phyloP scores from a whole-genome alignment of 2,329 filamentous ascomycete species.

The Neonectria hederae region DNA sequence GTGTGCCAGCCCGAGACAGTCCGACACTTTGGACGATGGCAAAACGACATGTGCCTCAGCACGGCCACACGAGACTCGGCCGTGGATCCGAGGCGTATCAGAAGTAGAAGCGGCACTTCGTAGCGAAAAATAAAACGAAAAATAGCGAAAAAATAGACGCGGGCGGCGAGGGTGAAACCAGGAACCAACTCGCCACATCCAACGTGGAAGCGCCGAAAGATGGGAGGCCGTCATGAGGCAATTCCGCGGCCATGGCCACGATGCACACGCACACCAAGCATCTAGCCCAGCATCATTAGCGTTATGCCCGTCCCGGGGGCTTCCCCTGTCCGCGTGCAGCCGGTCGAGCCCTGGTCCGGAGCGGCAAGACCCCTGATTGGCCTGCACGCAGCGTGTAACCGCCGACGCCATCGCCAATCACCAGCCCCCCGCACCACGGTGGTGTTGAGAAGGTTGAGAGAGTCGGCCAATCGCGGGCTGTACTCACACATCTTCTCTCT shows the following conservation, averaged over 20 bases:
- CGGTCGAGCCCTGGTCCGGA: slow-evolving; percentile 8
- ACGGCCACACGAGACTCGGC: slow-evolving; percentile 12
- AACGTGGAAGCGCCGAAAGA: too few species aligned
- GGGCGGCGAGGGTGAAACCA: background rate
- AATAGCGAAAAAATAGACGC: background rate
- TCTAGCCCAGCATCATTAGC: background rate
- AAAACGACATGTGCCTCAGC: slow-evolving; percentile 16
- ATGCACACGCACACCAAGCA: background rate
- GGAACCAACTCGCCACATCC: background rate
- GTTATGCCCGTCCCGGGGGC: background rate
- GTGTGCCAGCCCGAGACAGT: slow-evolving; percentile 1
- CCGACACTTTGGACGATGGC: background rate
- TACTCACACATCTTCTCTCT: background rate
- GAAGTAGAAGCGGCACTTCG: background rate
- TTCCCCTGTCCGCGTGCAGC: background rate
- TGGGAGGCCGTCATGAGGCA: too few species aligned
- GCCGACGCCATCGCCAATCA: slow-evolving; percentile 49
- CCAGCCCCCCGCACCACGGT: slow-evolving; percentile 34
- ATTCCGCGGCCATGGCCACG: background rate
- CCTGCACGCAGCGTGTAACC: slow-evolving; percentile 47
- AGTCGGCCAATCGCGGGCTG: slow-evolving; percentile 2
- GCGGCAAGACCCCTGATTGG: slow-evolving; percentile 49
- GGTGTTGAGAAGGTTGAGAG: slow-evolving; percentile 8
- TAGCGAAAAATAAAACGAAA: background rate
- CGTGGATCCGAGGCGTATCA: slow-evolving; percentile 4